A percentile compares a stretch with the other conserved stretches of the same genome.
phyloP scores from a whole-genome alignment of 2,329 filamentous ascomycete genomes.

The Torrubiellomyces zombiae region DNA sequence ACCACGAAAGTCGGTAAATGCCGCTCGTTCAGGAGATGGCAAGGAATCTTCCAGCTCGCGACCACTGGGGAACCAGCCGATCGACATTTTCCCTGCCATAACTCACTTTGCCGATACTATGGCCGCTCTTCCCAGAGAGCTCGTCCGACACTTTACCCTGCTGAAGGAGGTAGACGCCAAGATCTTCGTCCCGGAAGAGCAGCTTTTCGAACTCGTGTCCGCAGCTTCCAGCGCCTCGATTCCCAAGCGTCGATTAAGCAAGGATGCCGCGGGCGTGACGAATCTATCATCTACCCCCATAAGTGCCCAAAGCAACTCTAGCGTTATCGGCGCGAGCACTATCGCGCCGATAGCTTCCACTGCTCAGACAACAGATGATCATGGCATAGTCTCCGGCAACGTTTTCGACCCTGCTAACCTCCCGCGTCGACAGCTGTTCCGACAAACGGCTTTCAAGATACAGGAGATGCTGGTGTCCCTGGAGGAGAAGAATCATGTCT shows the following conservation, averaged over 20 bases:
- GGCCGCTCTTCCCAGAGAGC: constrained; percentile 81
- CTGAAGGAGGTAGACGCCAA: constrained; percentile 97
- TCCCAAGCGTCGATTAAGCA: constrained; percentile 26
- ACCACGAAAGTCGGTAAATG: constrained; percentile 33
- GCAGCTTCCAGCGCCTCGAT: constrained; percentile 37
- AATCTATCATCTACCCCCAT: constrained; percentile 28
- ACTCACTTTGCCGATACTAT: constrained; percentile 81
- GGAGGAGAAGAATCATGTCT: constrained; percentile 95
- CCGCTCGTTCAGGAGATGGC: constrained; percentile 23
- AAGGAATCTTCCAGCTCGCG: constrained; percentile 29
- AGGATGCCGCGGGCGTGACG: constrained; percentile 25
- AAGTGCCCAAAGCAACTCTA: constrained; percentile 33
- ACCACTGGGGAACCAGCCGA: constrained; percentile 36
- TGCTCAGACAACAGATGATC: no score
- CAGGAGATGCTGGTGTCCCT: constrained; percentile 76
- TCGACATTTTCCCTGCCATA: constrained; percentile 50
- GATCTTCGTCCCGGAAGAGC: constrained; percentile 73
- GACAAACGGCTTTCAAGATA: constrained; percentile 60
- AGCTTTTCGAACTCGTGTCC: constrained; percentile 59
- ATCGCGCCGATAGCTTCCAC: constrained; percentile 18
- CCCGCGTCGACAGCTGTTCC: constrained; percentile 56
- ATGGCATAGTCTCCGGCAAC: no score
- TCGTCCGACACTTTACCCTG: constrained; percentile 87
- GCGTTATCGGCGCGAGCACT: constrained; percentile 20
- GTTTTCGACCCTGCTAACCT: constrained; percentile 42